Percentiles rank a stretch among this genome's conserved stretches.
phyloP scores from a whole-genome alignment of 2,329 filamentous ascomycete genomes.

The Meredithiella fracta region DNA sequence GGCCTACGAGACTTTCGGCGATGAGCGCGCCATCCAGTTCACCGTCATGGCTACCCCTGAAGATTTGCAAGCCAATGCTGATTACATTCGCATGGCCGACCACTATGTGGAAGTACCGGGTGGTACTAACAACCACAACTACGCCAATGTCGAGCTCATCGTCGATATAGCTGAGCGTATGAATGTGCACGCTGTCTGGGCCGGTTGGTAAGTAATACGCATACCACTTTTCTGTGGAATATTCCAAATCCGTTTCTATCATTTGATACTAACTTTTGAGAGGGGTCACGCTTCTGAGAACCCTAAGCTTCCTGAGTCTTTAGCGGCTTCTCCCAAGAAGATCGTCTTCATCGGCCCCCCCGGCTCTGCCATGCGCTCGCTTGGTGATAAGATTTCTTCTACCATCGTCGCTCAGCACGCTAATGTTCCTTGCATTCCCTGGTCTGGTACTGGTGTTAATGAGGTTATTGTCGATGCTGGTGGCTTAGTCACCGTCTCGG shows the following conservation, averaged over 20 bases:
- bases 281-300: slow-evolving; percentile 98
- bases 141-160: slow-evolving; percentile 97
- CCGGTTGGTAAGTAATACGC: slow-evolving; percentile 66
- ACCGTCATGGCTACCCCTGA: slow-evolving; percentile 99
- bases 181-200: slow-evolving; percentile 97
- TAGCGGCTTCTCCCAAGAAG: slow-evolving; percentile 92
- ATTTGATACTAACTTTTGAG: slow-evolving; percentile 5
- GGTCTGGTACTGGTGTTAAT: slow-evolving; percentile 88
- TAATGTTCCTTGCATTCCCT: slow-evolving; percentile 92
- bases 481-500: slow-evolving; percentile 82
- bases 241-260: neutral
- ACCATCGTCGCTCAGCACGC: slow-evolving; percentile 98
- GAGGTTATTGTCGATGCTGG: slow-evolving; percentile 60
- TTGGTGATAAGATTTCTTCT: slow-evolving; percentile 98
- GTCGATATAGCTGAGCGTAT: slow-evolving; percentile 97
- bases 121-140: slow-evolving; percentile 99
- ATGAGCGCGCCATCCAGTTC: slow-evolving; percentile 96
- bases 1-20: slow-evolving; percentile 98
- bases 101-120: slow-evolving; percentile 98
- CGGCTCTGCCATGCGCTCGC: slow-evolving; percentile 93
- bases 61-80: slow-evolving; percentile 90
- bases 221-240: neutral
- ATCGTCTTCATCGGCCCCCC: slow-evolving; percentile 98
- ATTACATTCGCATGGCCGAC: slow-evolving; percentile 99
- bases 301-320: slow-evolving; percentile 87